Evolutionary conservation across 2,329 filamentous ascomycete species (phyloP).

Genomic region (Byssoonygena ceratinophila): DNA sequence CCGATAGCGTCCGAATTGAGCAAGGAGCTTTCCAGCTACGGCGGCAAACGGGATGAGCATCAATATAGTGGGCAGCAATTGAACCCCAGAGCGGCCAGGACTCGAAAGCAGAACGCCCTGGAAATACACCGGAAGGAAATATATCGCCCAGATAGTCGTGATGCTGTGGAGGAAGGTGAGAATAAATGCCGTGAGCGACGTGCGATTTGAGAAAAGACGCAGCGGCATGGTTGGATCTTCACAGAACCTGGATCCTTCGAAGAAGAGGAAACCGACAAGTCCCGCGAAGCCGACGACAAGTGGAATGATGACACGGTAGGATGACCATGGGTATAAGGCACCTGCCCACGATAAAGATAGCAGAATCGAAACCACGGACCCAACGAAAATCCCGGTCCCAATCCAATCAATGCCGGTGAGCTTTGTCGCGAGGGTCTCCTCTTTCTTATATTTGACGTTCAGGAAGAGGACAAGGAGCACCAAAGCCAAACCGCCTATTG

Average conservation of each 20-base stretch:
- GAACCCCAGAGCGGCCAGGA: conserved; percentile 26
- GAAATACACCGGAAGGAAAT: conserved; percentile 24
- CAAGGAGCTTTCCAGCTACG: no score
- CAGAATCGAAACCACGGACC: conserved; percentile 3
- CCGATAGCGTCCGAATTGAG: no score
- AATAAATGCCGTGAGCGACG: conserved; percentile 31
- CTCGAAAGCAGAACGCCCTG: conserved; percentile 31
- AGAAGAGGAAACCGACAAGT: conserved; percentile 6
- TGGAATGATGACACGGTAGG: conserved; percentile 5
- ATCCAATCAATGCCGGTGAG: conserved; percentile 9
- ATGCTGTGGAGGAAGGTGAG: conserved; percentile 30
- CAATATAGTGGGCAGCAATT: conserved; percentile 24
- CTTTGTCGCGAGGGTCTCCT: background rate
- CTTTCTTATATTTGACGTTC: conserved; percentile 10
- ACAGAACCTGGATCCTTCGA: conserved; percentile 3
- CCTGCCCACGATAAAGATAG: conserved; percentile 7
- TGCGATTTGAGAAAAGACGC: conserved; percentile 38
- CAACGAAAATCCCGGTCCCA: conserved; percentile 10
- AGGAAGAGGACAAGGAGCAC: conserved; percentile 22
- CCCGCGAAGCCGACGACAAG: conserved; percentile 10
- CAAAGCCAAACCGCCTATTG: conserved; percentile 21
- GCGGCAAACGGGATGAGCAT: conserved; percentile 21
- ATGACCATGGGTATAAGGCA: conserved; percentile 7
- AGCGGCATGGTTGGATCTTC: conserved; percentile 35
- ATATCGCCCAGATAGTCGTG: conserved; percentile 22